Conservation (phyloP, 345 rosid species). For the Citrus cavaleriei region DNA sequence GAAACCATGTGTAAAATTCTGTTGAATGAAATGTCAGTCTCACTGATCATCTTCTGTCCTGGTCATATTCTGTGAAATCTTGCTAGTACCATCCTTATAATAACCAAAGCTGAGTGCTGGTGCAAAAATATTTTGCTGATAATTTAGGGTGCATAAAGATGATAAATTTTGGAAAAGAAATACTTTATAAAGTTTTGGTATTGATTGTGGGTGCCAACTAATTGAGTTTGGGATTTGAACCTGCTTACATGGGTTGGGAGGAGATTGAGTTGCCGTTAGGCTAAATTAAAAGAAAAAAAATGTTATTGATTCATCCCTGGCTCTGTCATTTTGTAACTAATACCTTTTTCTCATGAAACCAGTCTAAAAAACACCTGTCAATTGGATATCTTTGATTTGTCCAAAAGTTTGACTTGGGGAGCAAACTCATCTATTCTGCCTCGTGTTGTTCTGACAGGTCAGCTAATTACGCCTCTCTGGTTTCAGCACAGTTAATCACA, state of each 20-base stretch:
- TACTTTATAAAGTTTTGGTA: not conserved
- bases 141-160: not conserved
- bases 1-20: not conserved
- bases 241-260: no score
- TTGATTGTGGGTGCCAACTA: no score
- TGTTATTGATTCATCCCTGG: not conserved
- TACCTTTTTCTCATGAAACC: not conserved
- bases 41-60: not conserved
- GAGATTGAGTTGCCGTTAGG: no score
- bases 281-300: no score
- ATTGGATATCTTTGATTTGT: not conserved
- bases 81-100: not conserved
- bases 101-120: not conserved
- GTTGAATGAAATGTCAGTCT: not conserved
- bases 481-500: constrained; percentile 72
- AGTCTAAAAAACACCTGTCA: not conserved
- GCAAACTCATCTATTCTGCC: not conserved
- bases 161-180: not conserved
- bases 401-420: not conserved
- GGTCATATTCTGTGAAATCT: not conserved
- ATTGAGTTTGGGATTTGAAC: no score
- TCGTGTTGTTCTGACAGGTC: constrained; percentile 41
- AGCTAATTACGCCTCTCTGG: constrained; percentile 80
- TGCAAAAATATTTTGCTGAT: not conserved
- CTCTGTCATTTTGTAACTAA: not conserved